Percentiles rank a stretch among this genome's conserved stretches.
Conservation (phyloP, 768 basidiomycete species). For the Boletus edulis region DNA sequence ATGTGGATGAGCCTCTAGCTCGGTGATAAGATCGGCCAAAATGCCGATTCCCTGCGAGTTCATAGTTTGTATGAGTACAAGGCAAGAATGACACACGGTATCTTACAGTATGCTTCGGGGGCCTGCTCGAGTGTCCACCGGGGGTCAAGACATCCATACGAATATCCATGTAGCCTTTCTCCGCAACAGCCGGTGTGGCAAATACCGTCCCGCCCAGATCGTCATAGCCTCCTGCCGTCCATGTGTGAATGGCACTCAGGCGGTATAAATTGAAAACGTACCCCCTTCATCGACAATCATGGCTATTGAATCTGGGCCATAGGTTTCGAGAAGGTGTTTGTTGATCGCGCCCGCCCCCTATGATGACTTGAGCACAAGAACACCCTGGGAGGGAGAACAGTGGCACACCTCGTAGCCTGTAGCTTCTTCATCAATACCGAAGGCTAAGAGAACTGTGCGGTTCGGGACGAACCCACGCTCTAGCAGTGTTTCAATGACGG, state of each 20-base stretch:
- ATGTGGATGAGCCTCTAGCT: constrained; percentile 46
- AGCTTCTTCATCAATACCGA: constrained; percentile 47
- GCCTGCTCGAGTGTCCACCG: constrained; percentile 56
- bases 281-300: constrained; percentile 64
- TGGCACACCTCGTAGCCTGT: constrained; percentile 36
- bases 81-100: neutral
- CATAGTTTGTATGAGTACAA: neutral
- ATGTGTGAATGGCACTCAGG: neutral
- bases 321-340: constrained; percentile 37
- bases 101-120: constrained; percentile 50
- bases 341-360: constrained; percentile 45
- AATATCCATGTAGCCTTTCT: constrained; percentile 46
- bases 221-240: constrained; percentile 26
- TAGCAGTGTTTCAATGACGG: constrained; percentile 25
- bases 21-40: constrained; percentile 45
- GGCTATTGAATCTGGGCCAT: constrained; percentile 49
- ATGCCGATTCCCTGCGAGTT: constrained; percentile 46
- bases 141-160: constrained; percentile 42
- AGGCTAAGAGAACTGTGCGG: constrained; percentile 33
- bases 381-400: too few species aligned
- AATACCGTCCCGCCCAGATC: constrained; percentile 31
- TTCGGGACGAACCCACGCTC: constrained; percentile 29
- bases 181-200: constrained; percentile 31
- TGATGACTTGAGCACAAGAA: neutral
- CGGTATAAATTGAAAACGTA: constrained; percentile 8